Evolutionary conservation across 2,329 filamentous ascomycete genomes (phyloP), one percentile per base, ranked within the genome.

Genomic region (Arthroderma sp.): DNA sequence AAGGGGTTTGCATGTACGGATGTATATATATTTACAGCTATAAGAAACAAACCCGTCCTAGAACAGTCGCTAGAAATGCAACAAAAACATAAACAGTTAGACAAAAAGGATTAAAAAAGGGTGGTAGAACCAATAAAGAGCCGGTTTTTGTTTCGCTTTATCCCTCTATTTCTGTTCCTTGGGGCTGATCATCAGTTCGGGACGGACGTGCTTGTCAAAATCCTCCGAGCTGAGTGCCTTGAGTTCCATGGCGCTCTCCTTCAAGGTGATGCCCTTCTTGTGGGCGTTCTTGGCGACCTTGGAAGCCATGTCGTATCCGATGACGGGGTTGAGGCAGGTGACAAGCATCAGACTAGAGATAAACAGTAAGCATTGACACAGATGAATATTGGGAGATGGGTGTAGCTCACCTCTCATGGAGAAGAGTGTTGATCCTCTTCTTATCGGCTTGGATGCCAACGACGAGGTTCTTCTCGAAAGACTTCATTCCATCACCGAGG

Each of bases 221-320:
- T 95, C 88, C 59, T 84, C 85, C 61, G 81, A 80, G 52, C 80
- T 89, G 54, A 96, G 72, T 38, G 87, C 89, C 55, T 94, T 77
- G 53, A 98, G 77, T 73, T 96, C 85, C 74, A 96, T 80, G 15
- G 91, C 89, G 59, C 83, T 89, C 70, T 94, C 71, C 75, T 95
- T 95, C 47, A 98, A 77, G 27, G 87, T 95, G 42, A 89, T 69
- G 31, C 87, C 87, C 78, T 96, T 96, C 78, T 95, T 95, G 73
- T 98, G 91, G 10, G 91, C 91, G 61, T 98, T 93, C 81, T 95
- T 95, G 60, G 88, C 88, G 27, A 94, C 88, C 74, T 94, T 94
- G 67, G 81, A 87, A 43, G 88, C 88, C 85, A 93, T 93, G 63
- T 95, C 88, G 67, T 95, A 94, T 49, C 88, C 89, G 61, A 96